Percentiles rank a stretch among this genome's conserved stretches.
Conservation (phyloP, 306 rosid species). For the Corylus americana region DNA sequence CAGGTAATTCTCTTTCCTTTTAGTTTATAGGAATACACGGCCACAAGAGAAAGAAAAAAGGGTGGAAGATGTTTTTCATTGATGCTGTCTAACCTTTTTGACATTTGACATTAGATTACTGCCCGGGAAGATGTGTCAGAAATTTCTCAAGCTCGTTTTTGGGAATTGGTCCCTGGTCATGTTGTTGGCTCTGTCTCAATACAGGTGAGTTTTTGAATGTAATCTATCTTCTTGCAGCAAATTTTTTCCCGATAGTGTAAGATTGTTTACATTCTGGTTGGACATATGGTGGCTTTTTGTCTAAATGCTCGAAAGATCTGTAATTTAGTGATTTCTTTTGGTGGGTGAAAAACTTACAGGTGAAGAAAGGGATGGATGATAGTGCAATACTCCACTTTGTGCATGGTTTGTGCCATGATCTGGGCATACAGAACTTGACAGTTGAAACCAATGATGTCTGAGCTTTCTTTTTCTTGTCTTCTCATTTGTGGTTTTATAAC, state of each 20-base stretch:
- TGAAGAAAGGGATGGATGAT: constrained; percentile 67
- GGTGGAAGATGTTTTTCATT: not conserved
- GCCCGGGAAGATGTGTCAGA: constrained; percentile 76
- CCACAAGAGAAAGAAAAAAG: not conserved
- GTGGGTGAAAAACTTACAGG: constrained; percentile 45
- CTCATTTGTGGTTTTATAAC: constrained; percentile 10
- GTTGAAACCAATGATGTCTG: constrained; percentile 69
- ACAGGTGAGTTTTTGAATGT: constrained; percentile 46
- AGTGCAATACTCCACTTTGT: constrained; percentile 66
- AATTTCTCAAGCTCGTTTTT: constrained; percentile 79
- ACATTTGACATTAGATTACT: constrained; percentile 46
- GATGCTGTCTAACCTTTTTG: not conserved
- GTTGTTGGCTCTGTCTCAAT: constrained; percentile 76
- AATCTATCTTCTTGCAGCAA: not conserved
- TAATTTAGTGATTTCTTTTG: constrained; percentile 25
- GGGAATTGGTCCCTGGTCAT: constrained; percentile 96
- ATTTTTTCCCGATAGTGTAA: not conserved
- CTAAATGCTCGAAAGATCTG: not conserved
- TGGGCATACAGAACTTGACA: constrained; percentile 83
- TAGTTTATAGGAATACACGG: not conserved
- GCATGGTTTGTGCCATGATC: constrained; percentile 86
- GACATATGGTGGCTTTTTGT: not conserved
- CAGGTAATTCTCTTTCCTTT: constrained; percentile 55
- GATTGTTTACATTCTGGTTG: not conserved
- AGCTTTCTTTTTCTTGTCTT: constrained; percentile 23